Evolutionary conservation across 148 eudicot genomes (phyloP).

Genomic region (Nyssa sinensis): DNA sequence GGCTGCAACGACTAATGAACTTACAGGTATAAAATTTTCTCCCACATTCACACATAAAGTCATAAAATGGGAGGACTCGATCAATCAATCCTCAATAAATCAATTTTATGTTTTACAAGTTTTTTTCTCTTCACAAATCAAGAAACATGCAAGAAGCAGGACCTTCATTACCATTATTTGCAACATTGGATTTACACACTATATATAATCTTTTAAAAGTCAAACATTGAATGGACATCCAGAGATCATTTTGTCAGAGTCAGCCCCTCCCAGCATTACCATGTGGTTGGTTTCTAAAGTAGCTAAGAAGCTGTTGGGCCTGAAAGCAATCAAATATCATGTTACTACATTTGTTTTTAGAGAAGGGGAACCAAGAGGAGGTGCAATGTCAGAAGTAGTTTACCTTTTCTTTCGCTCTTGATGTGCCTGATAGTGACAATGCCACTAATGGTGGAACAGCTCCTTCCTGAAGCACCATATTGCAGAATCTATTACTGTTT

Average conservation of each 20-base stretch:
- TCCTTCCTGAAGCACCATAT: conserved; percentile 71
- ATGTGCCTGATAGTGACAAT: conserved; percentile 80
- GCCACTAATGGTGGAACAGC: conserved; percentile 82
- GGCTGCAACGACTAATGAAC: conserved; percentile 5
- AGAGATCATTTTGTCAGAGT: conserved; percentile 10
- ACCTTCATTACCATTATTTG: neutral
- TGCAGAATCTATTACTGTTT: conserved; percentile 59
- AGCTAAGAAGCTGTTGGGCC: conserved; percentile 36
- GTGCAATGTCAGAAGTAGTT: neutral
- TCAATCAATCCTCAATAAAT: neutral
- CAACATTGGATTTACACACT: conserved; percentile 6
- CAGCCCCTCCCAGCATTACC: conserved; percentile 30
- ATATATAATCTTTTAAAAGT: conserved; percentile 6
- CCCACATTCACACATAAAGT: conserved; percentile 2
- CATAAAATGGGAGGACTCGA: neutral
- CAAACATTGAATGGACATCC: conserved; percentile 5
- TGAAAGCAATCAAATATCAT: conserved; percentile 23
- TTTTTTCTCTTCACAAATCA: neutral
- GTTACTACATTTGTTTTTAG: neutral
- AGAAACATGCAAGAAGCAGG: neutral
- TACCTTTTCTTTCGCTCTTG: conserved; percentile 90
- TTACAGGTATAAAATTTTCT: neutral
- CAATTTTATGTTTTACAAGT: neutral
- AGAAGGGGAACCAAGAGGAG: neutral
- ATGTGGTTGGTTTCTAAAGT: conserved; percentile 36